These are phyloP conservation scores for Diutina pseudorugosa DNA, from an alignment of 1,139 yeast genomes.

Conservation along the genomic window DNA sequence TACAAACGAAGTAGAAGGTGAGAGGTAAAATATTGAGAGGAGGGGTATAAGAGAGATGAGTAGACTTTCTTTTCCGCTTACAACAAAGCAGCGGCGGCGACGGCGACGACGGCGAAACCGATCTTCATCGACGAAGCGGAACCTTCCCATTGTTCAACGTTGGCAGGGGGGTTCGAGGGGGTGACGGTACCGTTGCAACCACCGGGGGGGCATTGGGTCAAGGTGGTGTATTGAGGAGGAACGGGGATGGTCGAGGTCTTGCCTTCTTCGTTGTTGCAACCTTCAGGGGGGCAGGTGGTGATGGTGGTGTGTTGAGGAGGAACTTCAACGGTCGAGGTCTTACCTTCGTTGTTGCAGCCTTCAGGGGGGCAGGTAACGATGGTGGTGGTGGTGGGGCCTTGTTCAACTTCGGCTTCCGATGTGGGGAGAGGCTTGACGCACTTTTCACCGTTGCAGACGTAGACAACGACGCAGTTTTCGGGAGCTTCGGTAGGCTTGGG, in stretches of 20 bases:
- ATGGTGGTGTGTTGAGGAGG: neutral
- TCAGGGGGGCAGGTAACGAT: neutral
- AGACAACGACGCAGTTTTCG: conserved; percentile 2
- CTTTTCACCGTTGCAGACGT: conserved; percentile 3
- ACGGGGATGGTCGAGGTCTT: neutral
- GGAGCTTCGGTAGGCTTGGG: conserved; percentile 1
- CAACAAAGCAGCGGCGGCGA: conserved; percentile 4
- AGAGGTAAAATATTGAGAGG: neutral
- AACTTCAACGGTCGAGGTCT: neutral
- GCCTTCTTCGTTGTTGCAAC: neutral
- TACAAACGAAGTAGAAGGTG: neutral
- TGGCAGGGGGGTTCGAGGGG: conserved; percentile 2
- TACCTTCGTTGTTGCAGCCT: no score
- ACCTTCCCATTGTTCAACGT: conserved; percentile 1
- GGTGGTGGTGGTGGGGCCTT: neutral
- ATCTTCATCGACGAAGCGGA: neutral
- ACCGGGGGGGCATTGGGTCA: conserved; percentile 2
- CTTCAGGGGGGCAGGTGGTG: conserved; percentile 2
- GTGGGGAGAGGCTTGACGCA: conserved; percentile 1
- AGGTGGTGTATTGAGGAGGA: neutral
- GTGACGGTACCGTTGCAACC: neutral
- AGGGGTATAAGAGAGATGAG: neutral
- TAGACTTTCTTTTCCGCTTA: neutral
- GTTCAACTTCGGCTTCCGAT: neutral
- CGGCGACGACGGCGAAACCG: conserved; percentile 4